Evolutionary conservation across 192 early-diverging fungal species (phyloP).

Genomic region (Coemansia reversa): DNA sequence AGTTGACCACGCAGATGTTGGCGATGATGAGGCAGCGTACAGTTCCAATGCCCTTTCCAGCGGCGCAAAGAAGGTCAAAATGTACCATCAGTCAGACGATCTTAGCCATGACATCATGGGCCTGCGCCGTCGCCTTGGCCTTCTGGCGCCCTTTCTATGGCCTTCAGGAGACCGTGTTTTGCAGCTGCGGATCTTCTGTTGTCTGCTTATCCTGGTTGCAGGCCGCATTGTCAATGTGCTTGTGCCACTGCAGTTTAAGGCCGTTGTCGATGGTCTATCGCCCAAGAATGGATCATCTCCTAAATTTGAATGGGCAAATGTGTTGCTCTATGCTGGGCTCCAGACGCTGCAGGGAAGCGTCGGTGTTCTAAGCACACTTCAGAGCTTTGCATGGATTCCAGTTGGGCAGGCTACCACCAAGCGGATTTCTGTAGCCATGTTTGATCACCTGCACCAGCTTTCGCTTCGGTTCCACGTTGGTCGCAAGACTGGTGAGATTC

Average conservation of each 20-base stretch:
- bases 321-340: constrained; percentile 43
- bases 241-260: constrained; percentile 80
- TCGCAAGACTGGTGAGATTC: constrained; percentile 92
- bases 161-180: constrained; percentile 63
- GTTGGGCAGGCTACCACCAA: constrained; percentile 91
- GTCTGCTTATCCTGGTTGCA: constrained; percentile 62
- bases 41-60: constrained; percentile 36
- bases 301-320: constrained; percentile 51
- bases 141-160: constrained; percentile 82
- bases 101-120: constrained; percentile 47
- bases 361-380: constrained; percentile 73
- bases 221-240: constrained; percentile 79
- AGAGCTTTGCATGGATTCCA: constrained; percentile 90
- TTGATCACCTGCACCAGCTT: constrained; percentile 84
- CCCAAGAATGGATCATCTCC: constrained; percentile 45
- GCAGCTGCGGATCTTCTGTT: constrained; percentile 67
- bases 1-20: constrained; percentile 1
- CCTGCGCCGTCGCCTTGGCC: constrained; percentile 56
- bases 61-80: constrained; percentile 47
- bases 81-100: constrained; percentile 55
- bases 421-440: constrained; percentile 86
- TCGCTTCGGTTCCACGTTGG: constrained; percentile 91
- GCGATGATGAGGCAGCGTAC: background rate
- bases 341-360: constrained; percentile 58
- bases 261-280: constrained; percentile 70